Percentiles rank a stretch among this genome's conserved stretches.
Evolutionary conservation across 208 protist species (phyloP).

Genomic region (Trypanosoma grayi): DNA sequence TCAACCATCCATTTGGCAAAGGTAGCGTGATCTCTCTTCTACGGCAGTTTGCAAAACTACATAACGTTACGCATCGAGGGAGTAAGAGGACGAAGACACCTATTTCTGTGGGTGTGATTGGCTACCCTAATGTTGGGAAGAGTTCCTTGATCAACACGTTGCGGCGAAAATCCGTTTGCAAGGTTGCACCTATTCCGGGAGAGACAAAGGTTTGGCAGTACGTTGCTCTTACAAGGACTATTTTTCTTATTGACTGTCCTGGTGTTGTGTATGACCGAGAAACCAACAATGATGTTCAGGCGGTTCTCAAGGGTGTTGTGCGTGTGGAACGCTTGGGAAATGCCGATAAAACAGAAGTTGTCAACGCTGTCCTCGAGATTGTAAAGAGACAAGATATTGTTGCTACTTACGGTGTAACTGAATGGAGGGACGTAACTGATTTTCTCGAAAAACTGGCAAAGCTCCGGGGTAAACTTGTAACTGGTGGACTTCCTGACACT

Average conservation of each 20-base stretch:
- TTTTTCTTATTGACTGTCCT: conserved; percentile 99
- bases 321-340: conserved; percentile 90
- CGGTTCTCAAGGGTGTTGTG: conserved; percentile 98
- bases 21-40: conserved; percentile 98
- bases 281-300: conserved; percentile 95
- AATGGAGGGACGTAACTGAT: conserved; percentile 93
- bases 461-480: conserved; percentile 93
- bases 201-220: conserved; percentile 99
- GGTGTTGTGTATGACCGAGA: conserved; percentile 96
- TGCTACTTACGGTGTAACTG: conserved; percentile 94
- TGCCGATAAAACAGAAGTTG: conserved; percentile 92
- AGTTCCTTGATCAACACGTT: conserved; percentile 99
- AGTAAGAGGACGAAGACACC: conserved; percentile 87
- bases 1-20: conserved; percentile 99
- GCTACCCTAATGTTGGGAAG: conserved; percentile 99
- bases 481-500: conserved; percentile 94
- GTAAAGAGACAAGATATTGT: conserved; percentile 96
- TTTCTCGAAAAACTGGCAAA: conserved; percentile 97
- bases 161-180: conserved; percentile 97
- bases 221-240: conserved; percentile 97
- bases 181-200: conserved; percentile 99
- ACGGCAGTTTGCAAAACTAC: conserved; percentile 94
- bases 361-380: conserved; percentile 93
- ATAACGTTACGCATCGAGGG: conserved; percentile 86
- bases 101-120: conserved; percentile 94